Conservation (phyloP, 2,329 filamentous ascomycete genomes). For the Cladosporium sphaerospermum region DNA sequence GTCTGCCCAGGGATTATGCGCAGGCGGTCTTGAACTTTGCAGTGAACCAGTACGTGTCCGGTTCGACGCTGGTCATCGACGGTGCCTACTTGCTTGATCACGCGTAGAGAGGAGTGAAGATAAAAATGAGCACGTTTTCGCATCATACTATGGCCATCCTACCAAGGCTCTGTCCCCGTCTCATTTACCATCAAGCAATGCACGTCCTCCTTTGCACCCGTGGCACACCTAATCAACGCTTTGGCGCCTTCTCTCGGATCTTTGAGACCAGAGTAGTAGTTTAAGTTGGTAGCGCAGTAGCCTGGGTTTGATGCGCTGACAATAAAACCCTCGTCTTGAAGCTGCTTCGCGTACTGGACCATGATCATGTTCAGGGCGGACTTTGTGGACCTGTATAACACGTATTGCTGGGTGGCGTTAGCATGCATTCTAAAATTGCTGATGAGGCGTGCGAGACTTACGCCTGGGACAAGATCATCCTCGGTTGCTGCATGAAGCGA, state of each 20-base stretch:
- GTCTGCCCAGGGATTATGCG: conserved; percentile 40
- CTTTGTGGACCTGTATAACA: conserved; percentile 36
- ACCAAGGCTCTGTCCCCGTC: conserved; percentile 22
- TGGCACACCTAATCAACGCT: conserved; percentile 19
- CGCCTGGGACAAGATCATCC: neutral
- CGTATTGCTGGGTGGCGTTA: neutral
- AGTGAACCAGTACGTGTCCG: conserved; percentile 59
- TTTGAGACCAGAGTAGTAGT: conserved; percentile 19
- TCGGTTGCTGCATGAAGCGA: conserved; percentile 15
- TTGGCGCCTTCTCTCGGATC: conserved; percentile 27
- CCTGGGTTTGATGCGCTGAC: conserved; percentile 26
- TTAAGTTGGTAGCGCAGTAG: conserved; percentile 20
- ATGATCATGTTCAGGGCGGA: conserved; percentile 42
- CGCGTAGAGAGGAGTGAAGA: conserved; percentile 15
- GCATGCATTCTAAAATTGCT: conserved; percentile 28
- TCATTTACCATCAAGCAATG: conserved; percentile 22
- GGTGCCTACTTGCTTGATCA: conserved; percentile 50
- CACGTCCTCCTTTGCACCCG: conserved; percentile 21
- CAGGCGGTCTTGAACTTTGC: conserved; percentile 49
- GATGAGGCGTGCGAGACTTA: conserved; percentile 30
- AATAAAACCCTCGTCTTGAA: conserved; percentile 37
- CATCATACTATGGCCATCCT: neutral
- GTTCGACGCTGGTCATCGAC: conserved; percentile 56
- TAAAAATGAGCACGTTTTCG: neutral
- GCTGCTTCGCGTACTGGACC: conserved; percentile 37